Base-by-base conservation (phyloP, 192 early-diverging fungal species). In the Coemansia interrupta region DNA sequence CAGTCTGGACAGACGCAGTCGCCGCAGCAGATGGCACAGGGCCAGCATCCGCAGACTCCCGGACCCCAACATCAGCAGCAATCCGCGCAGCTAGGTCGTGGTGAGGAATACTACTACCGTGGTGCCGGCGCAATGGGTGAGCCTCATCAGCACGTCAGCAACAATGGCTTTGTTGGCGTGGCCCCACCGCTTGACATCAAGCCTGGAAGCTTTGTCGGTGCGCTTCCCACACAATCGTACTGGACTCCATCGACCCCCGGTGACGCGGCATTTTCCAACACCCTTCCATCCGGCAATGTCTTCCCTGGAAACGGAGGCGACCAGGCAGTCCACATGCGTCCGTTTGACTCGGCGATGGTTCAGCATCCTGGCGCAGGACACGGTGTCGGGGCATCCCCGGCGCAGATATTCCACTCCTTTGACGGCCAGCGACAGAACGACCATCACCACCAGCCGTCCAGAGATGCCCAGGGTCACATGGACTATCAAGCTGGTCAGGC, bases 211-310 rank as follows among this genome's bases (percentile, higher is more conserved):
- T 78, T 78, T 55, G 70, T 78, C 17, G 50, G 50, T 18, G 50
- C 52, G 14, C 48, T 68, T 18, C 47, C 71, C 0, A 47, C 56
- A 0, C 26, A 63, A 6, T 61, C 75, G 12, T 78, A 78, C 32
- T 78, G 75, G 75, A 78, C 75, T 1, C 75, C 75, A 0, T 65
- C 68, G 8, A 78, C 75, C 9, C 75, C 75, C 14, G 68, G 65
- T 63, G 75, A 78, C 36, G 75, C 65, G 0, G 64, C 69, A 11
- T 78, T 78, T 39, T 68, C 75, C 12, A 78, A 72, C 50, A 64
- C 64, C 19, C 53, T 78, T 29, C 62, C 75, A 18, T 64, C 75
- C 1, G 65, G 60, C 8, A 78, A 78, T 15, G 69, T 72, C 28
- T 78, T 78, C 43, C 65, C 71, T 23, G 52, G 30, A 18, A 44